phyloP scores from a whole-genome alignment of 306 rosid genomes.

The Cotoneaster glaucophyllus region DNA sequence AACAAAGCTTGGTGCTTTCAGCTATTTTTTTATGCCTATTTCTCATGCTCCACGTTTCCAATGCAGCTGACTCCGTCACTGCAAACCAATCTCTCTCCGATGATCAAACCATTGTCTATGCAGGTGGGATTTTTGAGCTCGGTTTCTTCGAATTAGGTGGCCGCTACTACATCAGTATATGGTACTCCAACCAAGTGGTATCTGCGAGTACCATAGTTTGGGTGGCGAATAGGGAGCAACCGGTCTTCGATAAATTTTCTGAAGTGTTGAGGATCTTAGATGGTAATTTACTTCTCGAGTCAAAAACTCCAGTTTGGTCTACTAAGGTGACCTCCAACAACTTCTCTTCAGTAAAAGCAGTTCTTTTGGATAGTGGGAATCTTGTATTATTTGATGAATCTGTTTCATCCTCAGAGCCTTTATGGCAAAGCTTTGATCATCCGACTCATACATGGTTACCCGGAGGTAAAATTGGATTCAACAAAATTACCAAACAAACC shows the following conservation, averaged over 20 bases:
- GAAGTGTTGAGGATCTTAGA: conserved; percentile 29
- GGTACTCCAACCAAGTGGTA: conserved; percentile 37
- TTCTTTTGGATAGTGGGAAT: conserved; percentile 20
- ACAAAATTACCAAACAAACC: conserved; percentile 33
- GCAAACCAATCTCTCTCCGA: conserved; percentile 48
- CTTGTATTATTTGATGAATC: conserved; percentile 24
- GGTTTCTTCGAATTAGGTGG: conserved; percentile 57
- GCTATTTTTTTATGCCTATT: conserved; percentile 24
- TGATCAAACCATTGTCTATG: conserved; percentile 50
- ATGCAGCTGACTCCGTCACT: conserved; percentile 38
- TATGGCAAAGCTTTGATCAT: conserved; percentile 63
- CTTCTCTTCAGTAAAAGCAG: conserved; percentile 12
- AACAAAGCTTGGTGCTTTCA: conserved; percentile 11
- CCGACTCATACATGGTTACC: conserved; percentile 59
- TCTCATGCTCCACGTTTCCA: conserved; percentile 11
- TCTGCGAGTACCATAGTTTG: conserved; percentile 29
- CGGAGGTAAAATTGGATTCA: conserved; percentile 29
- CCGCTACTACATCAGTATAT: conserved; percentile 51
- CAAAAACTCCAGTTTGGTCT: conserved; percentile 48
- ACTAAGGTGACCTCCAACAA: conserved; percentile 33
- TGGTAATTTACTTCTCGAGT: conserved; percentile 42
- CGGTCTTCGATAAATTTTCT: conserved; percentile 37
- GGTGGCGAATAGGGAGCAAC: conserved; percentile 58
- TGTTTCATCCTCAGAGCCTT: neutral
- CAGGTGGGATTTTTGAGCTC: conserved; percentile 31